phyloP scores from a whole-genome alignment of 495 filamentous ascomycete genomes.

The Emericellopsis terricola region DNA sequence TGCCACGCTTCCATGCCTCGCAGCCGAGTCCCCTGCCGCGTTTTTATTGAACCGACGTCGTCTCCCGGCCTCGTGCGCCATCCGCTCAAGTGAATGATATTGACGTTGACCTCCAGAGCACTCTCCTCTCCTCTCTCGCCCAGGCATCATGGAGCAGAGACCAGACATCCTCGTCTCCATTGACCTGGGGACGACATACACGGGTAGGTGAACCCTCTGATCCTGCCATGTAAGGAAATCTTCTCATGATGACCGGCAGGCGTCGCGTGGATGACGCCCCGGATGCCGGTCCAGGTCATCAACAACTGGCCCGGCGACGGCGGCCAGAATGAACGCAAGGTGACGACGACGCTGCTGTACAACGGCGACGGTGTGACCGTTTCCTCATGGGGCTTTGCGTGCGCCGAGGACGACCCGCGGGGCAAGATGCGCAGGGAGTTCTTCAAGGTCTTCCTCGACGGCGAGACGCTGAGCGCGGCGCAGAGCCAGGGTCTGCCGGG shows the following conservation, averaged over 20 bases:
- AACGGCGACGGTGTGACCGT: constrained; percentile 16
- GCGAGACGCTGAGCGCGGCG: constrained; percentile 12
- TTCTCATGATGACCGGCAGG: constrained; percentile 13
- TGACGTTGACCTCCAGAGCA: too few relatives aligned
- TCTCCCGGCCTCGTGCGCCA: not conserved
- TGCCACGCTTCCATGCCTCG: not conserved
- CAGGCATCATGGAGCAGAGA: not conserved
- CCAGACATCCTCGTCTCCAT: constrained; percentile 41
- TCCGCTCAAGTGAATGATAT: not conserved
- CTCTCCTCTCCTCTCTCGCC: too few relatives aligned
- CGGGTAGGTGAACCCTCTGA: constrained; percentile 19
- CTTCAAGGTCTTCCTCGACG: constrained; percentile 45
- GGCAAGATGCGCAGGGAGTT: constrained; percentile 24
- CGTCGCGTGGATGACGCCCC: constrained; percentile 32
- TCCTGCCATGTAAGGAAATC: constrained; percentile 3
- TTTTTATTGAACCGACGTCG: not conserved
- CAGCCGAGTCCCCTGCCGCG: not conserved
- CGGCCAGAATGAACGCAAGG: constrained; percentile 35
- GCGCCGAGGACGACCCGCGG: constrained; percentile 24
- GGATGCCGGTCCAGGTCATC: constrained; percentile 32
- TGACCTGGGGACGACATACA: constrained; percentile 46
- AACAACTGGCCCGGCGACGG: constrained; percentile 42
- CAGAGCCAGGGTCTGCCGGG: constrained; percentile 17
- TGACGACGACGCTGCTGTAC: constrained; percentile 38
- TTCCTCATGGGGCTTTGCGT: constrained; percentile 39